phyloP scores from a whole-genome alignment of 1,284 basidiomycete species.

The Papiliotrema flavescens region DNA sequence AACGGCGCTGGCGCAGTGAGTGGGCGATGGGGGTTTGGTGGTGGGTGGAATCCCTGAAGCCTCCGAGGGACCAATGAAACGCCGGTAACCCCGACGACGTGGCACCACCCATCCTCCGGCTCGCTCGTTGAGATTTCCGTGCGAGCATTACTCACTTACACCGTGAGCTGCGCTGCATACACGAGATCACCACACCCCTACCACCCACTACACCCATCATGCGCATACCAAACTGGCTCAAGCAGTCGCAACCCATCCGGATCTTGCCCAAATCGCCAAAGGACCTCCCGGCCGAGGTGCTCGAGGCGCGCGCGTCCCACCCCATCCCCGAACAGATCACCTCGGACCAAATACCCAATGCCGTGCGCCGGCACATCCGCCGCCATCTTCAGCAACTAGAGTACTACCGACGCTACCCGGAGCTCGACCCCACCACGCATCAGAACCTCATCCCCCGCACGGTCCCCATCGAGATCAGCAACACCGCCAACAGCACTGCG shows the following conservation, averaged over 20 bases:
- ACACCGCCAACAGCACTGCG: too few relatives aligned
- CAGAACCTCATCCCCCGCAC: too few relatives aligned
- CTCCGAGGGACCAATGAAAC: too few relatives aligned
- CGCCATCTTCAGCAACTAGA: neutral
- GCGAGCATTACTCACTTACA: too few relatives aligned
- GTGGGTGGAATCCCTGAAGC: neutral
- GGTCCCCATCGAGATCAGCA: too few relatives aligned
- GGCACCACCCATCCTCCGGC: too few relatives aligned
- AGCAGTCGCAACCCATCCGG: neutral
- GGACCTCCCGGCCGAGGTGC: neutral
- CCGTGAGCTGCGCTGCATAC: too few relatives aligned
- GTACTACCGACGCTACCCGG: neutral
- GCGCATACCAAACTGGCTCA: neutral
- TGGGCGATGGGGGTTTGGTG: neutral
- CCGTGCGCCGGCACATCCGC: neutral
- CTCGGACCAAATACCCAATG: neutral
- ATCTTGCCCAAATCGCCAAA: neutral
- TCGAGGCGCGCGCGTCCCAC: neutral
- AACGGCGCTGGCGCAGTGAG: neutral
- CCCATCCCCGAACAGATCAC: neutral
- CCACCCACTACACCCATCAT: neutral
- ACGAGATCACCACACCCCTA: neutral
- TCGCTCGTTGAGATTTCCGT: too few relatives aligned
- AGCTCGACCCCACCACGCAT: constrained; percentile 1
- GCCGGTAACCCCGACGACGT: too few relatives aligned